Evolutionary conservation across 2,329 filamentous ascomycete species (phyloP).

Genomic region (Fusarium citri): DNA sequence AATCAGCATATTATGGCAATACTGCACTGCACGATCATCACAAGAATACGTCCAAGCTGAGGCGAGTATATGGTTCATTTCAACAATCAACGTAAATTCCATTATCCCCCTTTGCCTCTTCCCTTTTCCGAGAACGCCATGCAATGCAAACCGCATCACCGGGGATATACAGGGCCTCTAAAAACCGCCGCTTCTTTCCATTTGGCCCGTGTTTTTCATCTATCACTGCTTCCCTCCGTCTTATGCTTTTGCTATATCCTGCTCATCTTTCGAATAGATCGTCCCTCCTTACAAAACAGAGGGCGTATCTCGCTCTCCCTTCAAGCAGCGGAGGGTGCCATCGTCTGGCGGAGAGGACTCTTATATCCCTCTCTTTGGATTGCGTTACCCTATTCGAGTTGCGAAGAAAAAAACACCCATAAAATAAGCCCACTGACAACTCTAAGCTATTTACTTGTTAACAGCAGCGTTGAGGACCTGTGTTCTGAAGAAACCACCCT

Average conservation of each 20-base stretch:
- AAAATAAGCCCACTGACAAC: conserved; percentile 24
- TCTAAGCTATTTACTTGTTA: conserved; percentile 58
- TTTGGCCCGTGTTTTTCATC: conserved; percentile 30
- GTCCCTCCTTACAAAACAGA: conserved; percentile 17
- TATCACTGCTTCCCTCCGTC: conserved; percentile 22
- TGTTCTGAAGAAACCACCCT: conserved; percentile 98
- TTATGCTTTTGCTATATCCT: conserved; percentile 30
- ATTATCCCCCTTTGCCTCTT: conserved; percentile 49
- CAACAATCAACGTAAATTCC: conserved; percentile 48
- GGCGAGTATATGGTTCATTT: conserved; percentile 45
- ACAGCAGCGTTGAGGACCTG: conserved; percentile 85
- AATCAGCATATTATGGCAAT: not conserved
- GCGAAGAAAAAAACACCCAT: conserved; percentile 42
- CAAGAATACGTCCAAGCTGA: conserved; percentile 15
- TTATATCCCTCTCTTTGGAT: conserved; percentile 26
- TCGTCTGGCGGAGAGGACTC: conserved; percentile 24
- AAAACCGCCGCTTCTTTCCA: conserved; percentile 31
- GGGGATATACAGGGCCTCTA: conserved; percentile 47
- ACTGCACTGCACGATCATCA: not conserved
- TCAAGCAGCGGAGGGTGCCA: conserved; percentile 39
- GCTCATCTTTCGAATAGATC: conserved; percentile 14
- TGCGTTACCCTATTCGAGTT: conserved; percentile 41
- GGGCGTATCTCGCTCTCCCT: conserved; percentile 2
- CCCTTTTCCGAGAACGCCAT: conserved; percentile 53
- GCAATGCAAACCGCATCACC: conserved; percentile 56